Evolutionary conservation across 2,329 filamentous ascomycete species (phyloP).

Genomic region (Penicillium sclerotiorum): DNA sequence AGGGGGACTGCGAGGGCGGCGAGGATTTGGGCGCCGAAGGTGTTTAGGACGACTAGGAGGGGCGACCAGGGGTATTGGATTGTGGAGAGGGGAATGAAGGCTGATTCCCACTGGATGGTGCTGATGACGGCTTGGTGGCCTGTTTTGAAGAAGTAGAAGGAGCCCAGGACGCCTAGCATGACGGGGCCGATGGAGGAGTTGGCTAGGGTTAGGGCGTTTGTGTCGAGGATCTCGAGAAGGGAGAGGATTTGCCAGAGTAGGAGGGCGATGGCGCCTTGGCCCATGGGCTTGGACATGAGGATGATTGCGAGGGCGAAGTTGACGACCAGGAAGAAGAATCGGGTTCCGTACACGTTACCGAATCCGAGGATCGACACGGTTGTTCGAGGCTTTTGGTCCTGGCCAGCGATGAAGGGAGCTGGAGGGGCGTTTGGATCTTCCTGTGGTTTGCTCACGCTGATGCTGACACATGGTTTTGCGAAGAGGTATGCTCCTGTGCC

Average conservation of each 20-base stretch:
- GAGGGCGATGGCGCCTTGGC: slow-evolving; percentile 77
- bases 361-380: slow-evolving; percentile 83
- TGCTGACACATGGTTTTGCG: slow-evolving; percentile 80
- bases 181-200: slow-evolving; percentile 74
- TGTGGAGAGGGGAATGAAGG: slow-evolving; percentile 82
- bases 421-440: slow-evolving; percentile 44
- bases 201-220: slow-evolving; percentile 63
- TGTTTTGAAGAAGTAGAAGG: slow-evolving; percentile 96
- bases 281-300: slow-evolving; percentile 92
- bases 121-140: slow-evolving; percentile 88
- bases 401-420: slow-evolving; percentile 30
- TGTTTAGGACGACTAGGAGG: slow-evolving; percentile 79
- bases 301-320: slow-evolving; percentile 77
- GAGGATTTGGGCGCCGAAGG: slow-evolving; percentile 85
- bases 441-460: slow-evolving; percentile 58
- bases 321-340: slow-evolving; percentile 81
- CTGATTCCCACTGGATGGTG: slow-evolving; percentile 93
- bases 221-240: slow-evolving; percentile 65
- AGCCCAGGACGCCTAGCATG: slow-evolving; percentile 82
- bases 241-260: slow-evolving; percentile 88
- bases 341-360: slow-evolving; percentile 87
- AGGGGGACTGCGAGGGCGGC: slow-evolving; percentile 79
- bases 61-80: slow-evolving; percentile 90
- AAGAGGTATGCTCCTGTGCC: slow-evolving; percentile 84
- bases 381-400: slow-evolving; percentile 34